These are phyloP conservation scores for Globisporangium iwayamae DNA, from an alignment of 352 stramenopile species.

Conservation along the genomic window DNA sequence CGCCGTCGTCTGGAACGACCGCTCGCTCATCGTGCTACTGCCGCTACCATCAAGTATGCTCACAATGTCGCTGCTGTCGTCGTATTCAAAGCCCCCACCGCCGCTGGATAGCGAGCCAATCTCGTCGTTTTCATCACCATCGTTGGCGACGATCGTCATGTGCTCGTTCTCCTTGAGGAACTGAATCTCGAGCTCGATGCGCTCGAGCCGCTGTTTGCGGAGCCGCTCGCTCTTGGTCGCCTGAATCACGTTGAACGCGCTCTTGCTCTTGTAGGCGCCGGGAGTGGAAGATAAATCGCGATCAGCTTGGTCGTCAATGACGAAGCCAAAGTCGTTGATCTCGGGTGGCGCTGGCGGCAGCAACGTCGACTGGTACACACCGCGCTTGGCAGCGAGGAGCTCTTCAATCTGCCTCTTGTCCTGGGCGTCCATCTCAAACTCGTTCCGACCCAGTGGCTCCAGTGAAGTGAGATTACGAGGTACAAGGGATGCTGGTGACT, in stretches of 20 bases:
- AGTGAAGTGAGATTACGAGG: background rate
- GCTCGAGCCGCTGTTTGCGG: slow-evolving; percentile 38
- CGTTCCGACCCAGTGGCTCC: slow-evolving; percentile 19
- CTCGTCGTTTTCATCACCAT: slow-evolving; percentile 13
- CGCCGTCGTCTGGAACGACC: slow-evolving; percentile 38
- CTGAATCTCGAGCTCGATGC: slow-evolving; percentile 53
- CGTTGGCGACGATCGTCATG: slow-evolving; percentile 38
- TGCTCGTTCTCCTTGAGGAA: slow-evolving; percentile 45
- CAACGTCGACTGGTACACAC: slow-evolving; percentile 29
- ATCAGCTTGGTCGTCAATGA: slow-evolving; percentile 13
- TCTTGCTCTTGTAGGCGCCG: background rate
- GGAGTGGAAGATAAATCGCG: background rate
- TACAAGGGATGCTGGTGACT: background rate
- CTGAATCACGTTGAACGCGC: slow-evolving; percentile 35
- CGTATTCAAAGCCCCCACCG: background rate
- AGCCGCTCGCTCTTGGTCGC: slow-evolving; percentile 40
- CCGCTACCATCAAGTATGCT: slow-evolving; percentile 12
- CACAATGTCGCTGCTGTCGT: background rate
- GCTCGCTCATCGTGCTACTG: slow-evolving; percentile 30
- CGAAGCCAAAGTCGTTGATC: slow-evolving; percentile 21
- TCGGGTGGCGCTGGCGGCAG: slow-evolving; percentile 15
- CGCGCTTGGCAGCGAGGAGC: slow-evolving; percentile 34
- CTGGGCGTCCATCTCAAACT: slow-evolving; percentile 33
- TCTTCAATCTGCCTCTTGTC: slow-evolving; percentile 49
- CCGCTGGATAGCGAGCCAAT: background rate